Evolutionary conservation across 495 filamentous ascomycete genomes (phyloP).

Genomic region (Rhizodiscina lignyota): DNA sequence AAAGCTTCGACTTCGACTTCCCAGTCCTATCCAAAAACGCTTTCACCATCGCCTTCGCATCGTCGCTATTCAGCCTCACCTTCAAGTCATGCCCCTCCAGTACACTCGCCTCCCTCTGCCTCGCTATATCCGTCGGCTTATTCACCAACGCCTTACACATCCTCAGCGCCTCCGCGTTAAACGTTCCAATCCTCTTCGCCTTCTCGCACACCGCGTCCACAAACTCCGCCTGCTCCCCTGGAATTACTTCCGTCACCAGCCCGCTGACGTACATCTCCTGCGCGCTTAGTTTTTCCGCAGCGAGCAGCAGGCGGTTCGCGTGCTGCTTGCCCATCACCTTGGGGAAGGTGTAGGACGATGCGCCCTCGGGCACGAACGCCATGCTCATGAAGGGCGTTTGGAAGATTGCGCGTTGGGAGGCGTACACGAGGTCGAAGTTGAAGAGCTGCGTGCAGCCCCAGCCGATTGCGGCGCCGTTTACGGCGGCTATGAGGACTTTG

Average conservation of each 20-base stretch:
- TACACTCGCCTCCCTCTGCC: conserved; percentile 6
- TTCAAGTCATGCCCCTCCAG: conserved; percentile 7
- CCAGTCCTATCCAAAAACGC: conserved; percentile 4
- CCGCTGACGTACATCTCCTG: conserved; percentile 7
- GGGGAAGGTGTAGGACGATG: conserved; percentile 8
- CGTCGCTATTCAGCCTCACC: conserved; percentile 5
- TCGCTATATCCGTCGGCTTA: conserved; percentile 3
- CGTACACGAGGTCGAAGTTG: conserved; percentile 11
- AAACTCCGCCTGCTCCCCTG: conserved; percentile 3
- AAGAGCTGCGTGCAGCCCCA: conserved; percentile 11
- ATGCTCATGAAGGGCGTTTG: conserved; percentile 10
- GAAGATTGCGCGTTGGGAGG: conserved; percentile 8
- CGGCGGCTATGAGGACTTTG: conserved; percentile 11
- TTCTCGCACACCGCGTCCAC: conserved; percentile 3
- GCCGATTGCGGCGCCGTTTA: conserved; percentile 10
- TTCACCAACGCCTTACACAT: conserved; percentile 6
- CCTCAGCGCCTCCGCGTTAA: conserved; percentile 7
- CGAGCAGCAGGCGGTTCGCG: conserved; percentile 9
- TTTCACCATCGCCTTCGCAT: conserved; percentile 7
- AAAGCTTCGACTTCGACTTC: no score
- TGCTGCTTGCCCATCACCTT: conserved; percentile 5
- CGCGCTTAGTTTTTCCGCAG: conserved; percentile 6
- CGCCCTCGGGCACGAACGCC: conserved; percentile 9
- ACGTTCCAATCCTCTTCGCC: conserved; percentile 7
- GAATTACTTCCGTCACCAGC: conserved; percentile 7